A percentile compares a stretch with the other conserved stretches of the same genome.
These are phyloP conservation scores for Avena insularis DNA, from an alignment of 176 grass and related monocot species.

Conservation along the genomic window DNA sequence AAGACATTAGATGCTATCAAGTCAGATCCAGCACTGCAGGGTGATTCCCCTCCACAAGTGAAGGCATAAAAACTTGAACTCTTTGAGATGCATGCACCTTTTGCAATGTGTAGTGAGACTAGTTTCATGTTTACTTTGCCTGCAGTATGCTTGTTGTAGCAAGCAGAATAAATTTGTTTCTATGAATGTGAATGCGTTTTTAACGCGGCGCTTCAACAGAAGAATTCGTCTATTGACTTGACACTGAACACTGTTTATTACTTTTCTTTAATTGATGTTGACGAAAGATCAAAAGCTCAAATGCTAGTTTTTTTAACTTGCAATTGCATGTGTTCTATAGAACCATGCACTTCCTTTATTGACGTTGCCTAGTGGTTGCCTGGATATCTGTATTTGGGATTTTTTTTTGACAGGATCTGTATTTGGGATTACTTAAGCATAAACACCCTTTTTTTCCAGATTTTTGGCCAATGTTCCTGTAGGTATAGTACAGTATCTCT, in stretches of 20 bases:
- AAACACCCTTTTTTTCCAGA: not conserved
- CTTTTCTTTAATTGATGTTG: constrained; percentile 19
- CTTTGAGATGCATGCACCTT: constrained; percentile 35
- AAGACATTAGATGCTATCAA: constrained; percentile 73
- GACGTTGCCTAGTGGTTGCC: not conserved
- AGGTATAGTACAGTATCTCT: no score
- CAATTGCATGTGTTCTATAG: no score
- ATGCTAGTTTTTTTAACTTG: not conserved
- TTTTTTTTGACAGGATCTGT: not conserved
- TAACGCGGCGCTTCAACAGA: constrained; percentile 20
- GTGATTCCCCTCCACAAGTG: constrained; percentile 61
- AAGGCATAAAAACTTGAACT: constrained; percentile 57
- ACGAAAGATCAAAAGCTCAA: constrained; percentile 34
- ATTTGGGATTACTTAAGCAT: not conserved
- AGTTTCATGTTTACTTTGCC: constrained; percentile 41
- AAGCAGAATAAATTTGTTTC: constrained; percentile 54
- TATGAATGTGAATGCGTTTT: constrained; percentile 23
- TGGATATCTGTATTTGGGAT: not conserved
- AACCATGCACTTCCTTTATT: not conserved
- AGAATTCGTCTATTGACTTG: not conserved
- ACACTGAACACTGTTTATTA: constrained; percentile 4
- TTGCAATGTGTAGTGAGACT: constrained; percentile 38
- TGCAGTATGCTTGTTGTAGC: constrained; percentile 43
- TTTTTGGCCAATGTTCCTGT: not conserved
- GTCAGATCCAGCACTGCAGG: constrained; percentile 61